phyloP scores from a whole-genome alignment of 2,329 filamentous ascomycete species.

The Xylaria sp. region DNA sequence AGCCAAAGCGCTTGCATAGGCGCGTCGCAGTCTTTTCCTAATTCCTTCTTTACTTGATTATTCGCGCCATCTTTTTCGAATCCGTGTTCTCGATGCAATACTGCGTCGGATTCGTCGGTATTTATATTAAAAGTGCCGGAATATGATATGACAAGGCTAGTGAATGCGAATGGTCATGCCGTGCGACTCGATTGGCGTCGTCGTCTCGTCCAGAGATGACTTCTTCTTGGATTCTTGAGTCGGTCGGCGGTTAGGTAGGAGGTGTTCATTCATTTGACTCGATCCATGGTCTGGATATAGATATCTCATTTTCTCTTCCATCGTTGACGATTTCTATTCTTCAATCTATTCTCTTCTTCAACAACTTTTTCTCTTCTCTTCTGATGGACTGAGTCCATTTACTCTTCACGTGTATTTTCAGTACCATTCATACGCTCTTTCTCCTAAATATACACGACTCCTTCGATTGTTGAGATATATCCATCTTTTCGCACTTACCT shows the following conservation, averaged over 20 bases:
- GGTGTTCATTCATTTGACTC: not conserved
- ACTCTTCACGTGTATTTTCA: constrained; percentile 16
- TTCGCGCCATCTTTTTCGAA: too few relatives aligned
- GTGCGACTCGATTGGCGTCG: not conserved
- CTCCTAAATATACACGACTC: not conserved
- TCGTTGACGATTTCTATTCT: too few relatives aligned
- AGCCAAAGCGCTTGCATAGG: too few relatives aligned
- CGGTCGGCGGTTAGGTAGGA: not conserved
- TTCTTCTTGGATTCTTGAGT: not conserved
- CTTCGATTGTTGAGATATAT: not conserved
- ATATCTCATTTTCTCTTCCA: not conserved
- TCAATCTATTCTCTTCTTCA: not conserved
- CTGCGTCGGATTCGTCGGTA: too few relatives aligned
- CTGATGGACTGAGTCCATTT: constrained; percentile 5
- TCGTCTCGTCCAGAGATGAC: not conserved
- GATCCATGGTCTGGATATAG: not conserved
- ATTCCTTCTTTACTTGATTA: too few relatives aligned
- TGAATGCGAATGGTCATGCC: not conserved
- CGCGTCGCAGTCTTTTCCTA: too few relatives aligned
- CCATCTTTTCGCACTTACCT: constrained; percentile 1
- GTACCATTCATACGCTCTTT: constrained; percentile 13
- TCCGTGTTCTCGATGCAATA: too few relatives aligned
- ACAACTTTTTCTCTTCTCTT: constrained; percentile 1
- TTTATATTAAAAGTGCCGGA: too few relatives aligned
- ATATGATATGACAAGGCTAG: not conserved